Conservation (phyloP, 2,329 filamentous ascomycete species). For the Cladosporium phlei region DNA sequence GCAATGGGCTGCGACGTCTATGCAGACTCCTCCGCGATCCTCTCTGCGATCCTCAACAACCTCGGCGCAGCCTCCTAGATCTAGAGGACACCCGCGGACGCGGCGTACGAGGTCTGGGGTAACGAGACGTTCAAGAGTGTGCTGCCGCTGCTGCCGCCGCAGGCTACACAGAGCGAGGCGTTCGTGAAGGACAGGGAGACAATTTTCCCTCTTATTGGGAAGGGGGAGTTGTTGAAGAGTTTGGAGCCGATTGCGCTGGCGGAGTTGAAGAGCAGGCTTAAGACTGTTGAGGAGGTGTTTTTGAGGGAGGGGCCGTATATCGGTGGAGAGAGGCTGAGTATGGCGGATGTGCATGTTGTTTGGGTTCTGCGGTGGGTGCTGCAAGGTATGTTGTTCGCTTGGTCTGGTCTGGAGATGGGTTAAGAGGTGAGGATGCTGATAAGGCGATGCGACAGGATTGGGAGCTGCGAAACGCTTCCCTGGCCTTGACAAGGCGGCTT, state of each 20-base stretch:
- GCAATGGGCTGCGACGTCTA: too few relatives aligned
- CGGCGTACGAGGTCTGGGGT: constrained; percentile 27
- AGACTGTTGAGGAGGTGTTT: constrained; percentile 22
- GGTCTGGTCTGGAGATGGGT: background rate
- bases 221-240: constrained; percentile 7
- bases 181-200: constrained; percentile 17
- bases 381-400: background rate
- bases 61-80: constrained; percentile 17
- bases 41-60: constrained; percentile 20
- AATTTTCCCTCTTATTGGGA: constrained; percentile 16
- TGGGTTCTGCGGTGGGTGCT: constrained; percentile 5
- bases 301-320: constrained; percentile 20
- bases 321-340: constrained; percentile 14
- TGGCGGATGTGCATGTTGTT: constrained; percentile 21
- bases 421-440: background rate
- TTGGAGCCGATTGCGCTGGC: constrained; percentile 14
- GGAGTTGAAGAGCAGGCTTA: constrained; percentile 18
- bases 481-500: constrained; percentile 3
- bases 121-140: constrained; percentile 22
- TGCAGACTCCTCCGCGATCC: constrained; percentile 27
- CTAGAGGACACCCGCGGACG: constrained; percentile 23
- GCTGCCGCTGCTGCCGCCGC: constrained; percentile 21
- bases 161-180: constrained; percentile 11
- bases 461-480: background rate
- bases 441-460: background rate